Evolutionary conservation across 257 asterid species (phyloP).

Genomic region (Euphrasia confusa): DNA sequence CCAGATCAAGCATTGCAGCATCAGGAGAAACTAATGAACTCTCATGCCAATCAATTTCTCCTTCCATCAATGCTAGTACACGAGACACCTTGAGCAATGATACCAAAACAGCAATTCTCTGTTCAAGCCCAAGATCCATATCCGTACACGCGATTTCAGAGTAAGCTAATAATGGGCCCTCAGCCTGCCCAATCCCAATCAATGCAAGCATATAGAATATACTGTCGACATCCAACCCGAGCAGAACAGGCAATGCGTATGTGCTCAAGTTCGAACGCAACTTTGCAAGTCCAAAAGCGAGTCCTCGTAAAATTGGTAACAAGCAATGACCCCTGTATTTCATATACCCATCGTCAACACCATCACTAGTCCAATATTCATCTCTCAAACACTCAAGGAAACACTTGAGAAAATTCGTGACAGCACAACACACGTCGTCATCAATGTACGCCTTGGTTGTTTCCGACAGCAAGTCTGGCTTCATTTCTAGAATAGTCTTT

Average conservation of each 20-base stretch:
- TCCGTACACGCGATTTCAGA: constrained; percentile 36
- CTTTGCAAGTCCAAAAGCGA: constrained; percentile 74
- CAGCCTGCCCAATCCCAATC: constrained; percentile 52
- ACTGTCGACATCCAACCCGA: constrained; percentile 75
- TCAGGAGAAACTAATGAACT: constrained; percentile 34
- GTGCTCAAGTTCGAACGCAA: constrained; percentile 84
- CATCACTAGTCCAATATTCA: constrained; percentile 82
- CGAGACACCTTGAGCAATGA: constrained; percentile 93
- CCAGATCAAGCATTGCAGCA: constrained; percentile 35
- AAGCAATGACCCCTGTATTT: constrained; percentile 69
- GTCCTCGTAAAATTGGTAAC: constrained; percentile 71
- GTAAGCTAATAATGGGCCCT: constrained; percentile 39
- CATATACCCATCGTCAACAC: constrained; percentile 62
- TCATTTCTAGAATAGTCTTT: constrained; percentile 59
- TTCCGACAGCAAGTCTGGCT: constrained; percentile 64
- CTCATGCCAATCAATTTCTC: constrained; percentile 82
- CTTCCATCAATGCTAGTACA: constrained; percentile 74
- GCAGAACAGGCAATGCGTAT: constrained; percentile 78
- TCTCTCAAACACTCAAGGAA: constrained; percentile 89
- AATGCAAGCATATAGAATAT: constrained; percentile 78
- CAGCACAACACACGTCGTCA: constrained; percentile 96
- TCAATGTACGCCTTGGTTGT: constrained; percentile 66
- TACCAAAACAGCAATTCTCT: constrained; percentile 67
- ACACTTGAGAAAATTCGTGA: constrained; percentile 76
- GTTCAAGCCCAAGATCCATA: constrained; percentile 52